Evolutionary conservation across 2,329 filamentous ascomycete species (phyloP).

Genomic region (Sporothrix globosa): DNA sequence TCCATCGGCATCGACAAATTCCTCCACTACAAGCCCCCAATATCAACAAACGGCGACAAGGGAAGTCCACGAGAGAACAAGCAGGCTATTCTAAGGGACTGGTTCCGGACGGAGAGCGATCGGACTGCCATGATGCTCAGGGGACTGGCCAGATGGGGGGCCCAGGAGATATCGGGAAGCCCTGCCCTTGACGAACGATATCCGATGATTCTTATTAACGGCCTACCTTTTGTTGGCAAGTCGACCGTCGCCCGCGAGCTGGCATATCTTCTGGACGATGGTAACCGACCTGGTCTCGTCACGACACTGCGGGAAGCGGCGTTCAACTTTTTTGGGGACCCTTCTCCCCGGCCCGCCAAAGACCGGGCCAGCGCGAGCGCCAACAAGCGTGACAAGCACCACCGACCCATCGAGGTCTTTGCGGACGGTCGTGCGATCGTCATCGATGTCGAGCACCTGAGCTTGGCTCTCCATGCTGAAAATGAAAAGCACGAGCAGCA

Average conservation of each 20-base stretch:
- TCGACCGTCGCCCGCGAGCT: slow-evolving; percentile 28
- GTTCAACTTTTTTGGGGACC: not conserved
- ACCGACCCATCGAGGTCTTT: slow-evolving; percentile 5
- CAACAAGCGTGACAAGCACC: not conserved
- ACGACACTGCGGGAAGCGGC: not conserved
- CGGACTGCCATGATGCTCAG: not conserved
- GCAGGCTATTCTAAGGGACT: not conserved
- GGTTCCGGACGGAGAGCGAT: not conserved
- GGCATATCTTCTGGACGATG: slow-evolving; percentile 8
- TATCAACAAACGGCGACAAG: not conserved
- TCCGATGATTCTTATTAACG: slow-evolving; percentile 32
- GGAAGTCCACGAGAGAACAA: not conserved
- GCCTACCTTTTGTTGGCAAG: slow-evolving; percentile 30
- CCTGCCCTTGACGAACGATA: not conserved
- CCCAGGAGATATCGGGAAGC: not conserved
- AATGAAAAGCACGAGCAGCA: not conserved
- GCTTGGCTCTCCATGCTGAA: not conserved
- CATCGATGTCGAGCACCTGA: slow-evolving; percentile 1
- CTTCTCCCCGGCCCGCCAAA: not conserved
- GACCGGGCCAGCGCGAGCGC: not conserved
- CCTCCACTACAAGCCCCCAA: not conserved
- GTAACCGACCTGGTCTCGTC: not conserved
- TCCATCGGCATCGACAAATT: not conserved
- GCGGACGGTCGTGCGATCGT: not conserved
- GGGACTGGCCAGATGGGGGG: not conserved